Conservation (phyloP, 2,329 filamentous ascomycete species). For the Pseudogymnoascus sp. region DNA sequence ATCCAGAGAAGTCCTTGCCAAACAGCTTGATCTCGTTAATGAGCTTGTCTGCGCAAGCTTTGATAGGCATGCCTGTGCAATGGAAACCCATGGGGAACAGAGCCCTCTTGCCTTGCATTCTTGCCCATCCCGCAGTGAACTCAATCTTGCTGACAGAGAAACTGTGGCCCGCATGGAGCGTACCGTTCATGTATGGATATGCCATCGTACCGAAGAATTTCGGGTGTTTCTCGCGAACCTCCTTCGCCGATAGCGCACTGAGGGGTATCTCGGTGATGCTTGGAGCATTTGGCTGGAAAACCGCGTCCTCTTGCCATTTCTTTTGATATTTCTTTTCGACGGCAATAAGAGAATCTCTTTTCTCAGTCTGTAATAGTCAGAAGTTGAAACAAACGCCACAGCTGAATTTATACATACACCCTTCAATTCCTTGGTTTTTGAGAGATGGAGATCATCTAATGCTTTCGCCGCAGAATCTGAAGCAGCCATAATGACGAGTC, state of each 20-base stretch:
- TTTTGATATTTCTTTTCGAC: constrained; percentile 90
- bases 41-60: constrained; percentile 93
- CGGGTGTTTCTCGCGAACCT: constrained; percentile 71
- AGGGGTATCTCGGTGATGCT: constrained; percentile 68
- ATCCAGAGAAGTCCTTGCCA: constrained; percentile 75
- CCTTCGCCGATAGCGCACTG: constrained; percentile 61
- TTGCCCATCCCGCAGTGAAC: constrained; percentile 76
- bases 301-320: constrained; percentile 65
- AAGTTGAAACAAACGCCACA: background rate
- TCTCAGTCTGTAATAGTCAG: constrained; percentile 56
- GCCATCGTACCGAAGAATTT: constrained; percentile 85
- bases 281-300: constrained; percentile 85
- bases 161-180: constrained; percentile 81
- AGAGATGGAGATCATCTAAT: constrained; percentile 44
- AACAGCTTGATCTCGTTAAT: constrained; percentile 83
- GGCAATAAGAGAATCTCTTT: constrained; percentile 71
- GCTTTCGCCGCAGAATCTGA: constrained; percentile 32
- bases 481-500: constrained; percentile 36
- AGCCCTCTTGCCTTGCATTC: constrained; percentile 82
- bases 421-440: constrained; percentile 54
- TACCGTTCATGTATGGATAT: constrained; percentile 80
- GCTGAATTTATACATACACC: constrained; percentile 36
- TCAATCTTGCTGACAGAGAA: constrained; percentile 92
- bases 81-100: constrained; percentile 93
- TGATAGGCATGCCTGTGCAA: constrained; percentile 96